These are phyloP conservation scores for Basipetospora chlamydospora DNA, from an alignment of 2,329 filamentous ascomycete species.

Conservation along the genomic window DNA sequence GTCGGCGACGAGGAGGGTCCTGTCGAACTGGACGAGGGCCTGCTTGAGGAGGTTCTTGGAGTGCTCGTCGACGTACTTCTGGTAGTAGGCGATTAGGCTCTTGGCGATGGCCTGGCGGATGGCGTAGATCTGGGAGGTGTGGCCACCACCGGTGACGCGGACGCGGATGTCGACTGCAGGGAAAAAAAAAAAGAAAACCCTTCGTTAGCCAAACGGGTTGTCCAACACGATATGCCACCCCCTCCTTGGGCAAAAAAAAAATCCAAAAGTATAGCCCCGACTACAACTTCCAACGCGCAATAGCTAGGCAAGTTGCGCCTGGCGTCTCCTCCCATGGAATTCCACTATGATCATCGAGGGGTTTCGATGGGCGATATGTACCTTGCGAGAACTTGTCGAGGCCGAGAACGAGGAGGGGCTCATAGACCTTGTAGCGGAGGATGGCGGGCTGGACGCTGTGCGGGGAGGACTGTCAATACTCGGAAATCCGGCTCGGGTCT, in stretches of 20 bases:
- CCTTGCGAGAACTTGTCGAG: slow-evolving; percentile 71
- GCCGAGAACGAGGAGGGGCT: slow-evolving; percentile 92
- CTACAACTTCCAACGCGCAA: too few relatives aligned
- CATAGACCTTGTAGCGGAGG: slow-evolving; percentile 99
- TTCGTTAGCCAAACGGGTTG: too few relatives aligned
- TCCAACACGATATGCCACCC: background rate
- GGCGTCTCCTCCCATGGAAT: too few relatives aligned
- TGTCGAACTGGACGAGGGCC: slow-evolving; percentile 88
- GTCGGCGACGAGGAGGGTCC: slow-evolving; percentile 95
- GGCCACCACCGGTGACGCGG: slow-evolving; percentile 90
- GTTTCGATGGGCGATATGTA: background rate
- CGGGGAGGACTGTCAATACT: too few relatives aligned
- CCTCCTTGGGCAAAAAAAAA: background rate
- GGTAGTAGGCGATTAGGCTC: slow-evolving; percentile 69
- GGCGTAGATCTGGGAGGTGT: slow-evolving; percentile 94
- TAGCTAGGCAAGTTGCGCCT: too few relatives aligned
- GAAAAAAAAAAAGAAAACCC: too few relatives aligned
- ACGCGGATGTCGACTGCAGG: slow-evolving; percentile 91
- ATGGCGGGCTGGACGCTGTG: slow-evolving; percentile 74
- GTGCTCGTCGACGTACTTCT: slow-evolving; percentile 99
- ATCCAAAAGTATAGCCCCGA: background rate
- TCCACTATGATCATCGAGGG: background rate
- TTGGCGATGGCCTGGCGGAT: slow-evolving; percentile 99
- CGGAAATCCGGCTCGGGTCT: too few relatives aligned
- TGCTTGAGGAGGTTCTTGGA: slow-evolving; percentile 85